Evolutionary conservation across 2,329 filamentous ascomycete species (phyloP).

Genomic region (Alternaria rosae): DNA sequence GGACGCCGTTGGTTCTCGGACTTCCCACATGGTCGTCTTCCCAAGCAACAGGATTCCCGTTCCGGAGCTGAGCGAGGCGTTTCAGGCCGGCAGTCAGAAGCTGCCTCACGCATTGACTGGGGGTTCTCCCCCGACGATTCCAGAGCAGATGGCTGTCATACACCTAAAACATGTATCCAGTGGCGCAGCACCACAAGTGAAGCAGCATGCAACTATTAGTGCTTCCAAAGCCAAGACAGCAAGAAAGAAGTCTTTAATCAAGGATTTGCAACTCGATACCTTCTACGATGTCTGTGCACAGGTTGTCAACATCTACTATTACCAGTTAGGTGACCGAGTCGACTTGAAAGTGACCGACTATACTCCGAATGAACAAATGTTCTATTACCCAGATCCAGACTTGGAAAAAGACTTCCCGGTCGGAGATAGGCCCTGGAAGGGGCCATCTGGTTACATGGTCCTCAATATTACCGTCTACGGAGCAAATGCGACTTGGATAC

Average conservation of each 20-base stretch:
- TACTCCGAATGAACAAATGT: conserved; percentile 66
- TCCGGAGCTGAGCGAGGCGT: conserved; percentile 27
- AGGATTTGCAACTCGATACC: conserved; percentile 63
- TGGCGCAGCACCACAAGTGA: conserved; percentile 17
- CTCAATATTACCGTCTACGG: conserved; percentile 76
- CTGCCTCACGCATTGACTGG: conserved; percentile 14
- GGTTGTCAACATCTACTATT: conserved; percentile 66
- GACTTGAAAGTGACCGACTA: conserved; percentile 39
- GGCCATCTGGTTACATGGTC: conserved; percentile 75
- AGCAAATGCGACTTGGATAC: conserved; percentile 69
- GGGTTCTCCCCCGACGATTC: conserved; percentile 10
- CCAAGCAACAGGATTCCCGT: conserved; percentile 26
- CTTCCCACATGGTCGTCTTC: conserved; percentile 23
- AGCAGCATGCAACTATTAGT: conserved; percentile 20
- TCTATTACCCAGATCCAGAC: conserved; percentile 57
- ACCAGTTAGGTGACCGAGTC: conserved; percentile 45
- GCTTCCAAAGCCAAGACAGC: conserved; percentile 7
- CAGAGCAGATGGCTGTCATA: conserved; percentile 37
- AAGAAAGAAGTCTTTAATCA: conserved; percentile 62
- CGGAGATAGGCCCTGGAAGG: conserved; percentile 66
- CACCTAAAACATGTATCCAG: conserved; percentile 32
- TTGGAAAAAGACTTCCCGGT: conserved; percentile 23
- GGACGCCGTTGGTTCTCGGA: conserved; percentile 13
- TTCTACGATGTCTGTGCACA: conserved; percentile 77
- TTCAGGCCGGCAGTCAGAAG: conserved; percentile 23